A percentile compares a stretch with the other conserved stretches of the same genome.
Evolutionary conservation across 805 yeast species (phyloP).

Genomic region (Metschnikowia gelsemii): DNA sequence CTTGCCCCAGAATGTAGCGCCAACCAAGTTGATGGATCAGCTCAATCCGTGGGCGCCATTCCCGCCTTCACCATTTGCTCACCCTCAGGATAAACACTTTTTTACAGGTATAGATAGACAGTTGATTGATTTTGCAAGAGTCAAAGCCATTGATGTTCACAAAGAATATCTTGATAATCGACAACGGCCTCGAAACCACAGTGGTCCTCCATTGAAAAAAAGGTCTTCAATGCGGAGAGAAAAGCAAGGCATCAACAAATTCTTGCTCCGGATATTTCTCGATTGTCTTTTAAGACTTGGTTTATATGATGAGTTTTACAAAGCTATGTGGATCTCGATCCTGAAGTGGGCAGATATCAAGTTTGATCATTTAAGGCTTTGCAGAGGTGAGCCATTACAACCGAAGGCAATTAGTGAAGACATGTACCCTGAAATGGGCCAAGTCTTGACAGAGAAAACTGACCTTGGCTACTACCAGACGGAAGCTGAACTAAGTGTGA

Average conservation of each 20-base stretch:
- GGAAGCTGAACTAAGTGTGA: slow-evolving; percentile 10
- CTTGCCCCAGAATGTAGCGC: slow-evolving; percentile 17
- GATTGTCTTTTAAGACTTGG: slow-evolving; percentile 35
- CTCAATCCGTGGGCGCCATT: slow-evolving; percentile 32
- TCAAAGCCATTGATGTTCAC: slow-evolving; percentile 22
- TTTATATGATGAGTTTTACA: slow-evolving; percentile 28
- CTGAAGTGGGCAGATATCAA: slow-evolving; percentile 34
- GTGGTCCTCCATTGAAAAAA: background rate
- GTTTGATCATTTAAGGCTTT: slow-evolving; percentile 10
- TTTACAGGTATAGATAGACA: slow-evolving; percentile 27
- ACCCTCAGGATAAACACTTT: slow-evolving; percentile 25
- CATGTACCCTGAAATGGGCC: slow-evolving; percentile 7
- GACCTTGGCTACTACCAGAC: background rate
- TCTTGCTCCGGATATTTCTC: slow-evolving; percentile 29
- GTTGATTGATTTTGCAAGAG: slow-evolving; percentile 35
- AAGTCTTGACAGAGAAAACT: background rate
- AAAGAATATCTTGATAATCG: slow-evolving; percentile 15
- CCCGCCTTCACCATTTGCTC: slow-evolving; percentile 30
- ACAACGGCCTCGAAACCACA: slow-evolving; percentile 19
- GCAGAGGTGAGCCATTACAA: background rate
- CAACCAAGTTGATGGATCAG: slow-evolving; percentile 5
- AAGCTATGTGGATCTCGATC: slow-evolving; percentile 34
- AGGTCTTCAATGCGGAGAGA: slow-evolving; percentile 12
- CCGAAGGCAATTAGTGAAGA: slow-evolving; percentile 4
- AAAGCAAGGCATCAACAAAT: slow-evolving; percentile 29